Percentiles rank a stretch among this genome's conserved stretches.
phyloP scores from a whole-genome alignment of 75 land plant genomes.

The Pseudotsuga menziesii region DNA sequence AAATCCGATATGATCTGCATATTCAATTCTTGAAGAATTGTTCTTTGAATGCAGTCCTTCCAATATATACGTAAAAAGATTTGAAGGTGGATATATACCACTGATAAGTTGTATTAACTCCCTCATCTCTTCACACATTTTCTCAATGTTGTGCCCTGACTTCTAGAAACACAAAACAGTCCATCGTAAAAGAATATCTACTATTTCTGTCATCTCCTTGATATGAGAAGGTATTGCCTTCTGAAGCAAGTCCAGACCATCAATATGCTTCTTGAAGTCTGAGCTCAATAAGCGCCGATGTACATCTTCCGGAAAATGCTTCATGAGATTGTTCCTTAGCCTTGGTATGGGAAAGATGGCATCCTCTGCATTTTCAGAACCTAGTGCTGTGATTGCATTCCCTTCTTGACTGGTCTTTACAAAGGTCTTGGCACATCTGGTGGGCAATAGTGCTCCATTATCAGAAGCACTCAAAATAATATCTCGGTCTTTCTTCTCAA shows the following conservation, averaged over 20 bases:
- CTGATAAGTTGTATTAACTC: slow-evolving; percentile 37
- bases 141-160: slow-evolving; percentile 55
- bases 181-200: slow-evolving; percentile 41
- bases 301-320: slow-evolving; percentile 43
- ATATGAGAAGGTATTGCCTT: slow-evolving; percentile 34
- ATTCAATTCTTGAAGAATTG: slow-evolving; percentile 44
- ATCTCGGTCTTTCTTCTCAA: slow-evolving; percentile 35
- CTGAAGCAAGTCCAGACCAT: slow-evolving; percentile 42
- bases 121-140: slow-evolving; percentile 45
- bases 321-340: slow-evolving; percentile 38
- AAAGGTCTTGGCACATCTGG: slow-evolving; percentile 9
- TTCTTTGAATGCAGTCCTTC: slow-evolving; percentile 45
- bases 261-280: slow-evolving; percentile 50
- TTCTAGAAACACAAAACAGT: slow-evolving; percentile 33
- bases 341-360: no score
- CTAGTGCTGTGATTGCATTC: slow-evolving; percentile 51
- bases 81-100: slow-evolving; percentile 35
- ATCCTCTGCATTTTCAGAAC: no score
- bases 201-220: slow-evolving; percentile 37
- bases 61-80: slow-evolving; percentile 28
- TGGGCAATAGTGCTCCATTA: slow-evolving; percentile 54
- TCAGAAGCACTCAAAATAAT: slow-evolving; percentile 29
- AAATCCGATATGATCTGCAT: slow-evolving; percentile 40
- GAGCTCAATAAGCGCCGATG: slow-evolving; percentile 41
- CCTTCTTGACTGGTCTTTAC: slow-evolving; percentile 16